Conservation (phyloP, 148 eudicot species). For the Bassia scoparia region DNA sequence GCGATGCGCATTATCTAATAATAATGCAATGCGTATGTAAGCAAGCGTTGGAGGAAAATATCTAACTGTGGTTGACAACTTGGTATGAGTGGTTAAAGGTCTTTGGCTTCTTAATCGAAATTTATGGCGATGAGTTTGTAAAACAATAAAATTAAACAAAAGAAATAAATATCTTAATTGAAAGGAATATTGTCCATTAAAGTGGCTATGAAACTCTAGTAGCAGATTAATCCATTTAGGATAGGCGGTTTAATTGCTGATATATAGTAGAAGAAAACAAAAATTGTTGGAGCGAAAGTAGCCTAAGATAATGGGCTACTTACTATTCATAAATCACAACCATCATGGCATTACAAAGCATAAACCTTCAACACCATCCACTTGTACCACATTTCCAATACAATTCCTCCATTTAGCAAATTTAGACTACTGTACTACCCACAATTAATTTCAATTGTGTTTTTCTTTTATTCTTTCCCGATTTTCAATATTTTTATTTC, state of each 20-base stretch:
- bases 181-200: no score
- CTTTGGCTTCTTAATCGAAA: no score
- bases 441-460: not conserved
- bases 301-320: slow-evolving; percentile 39
- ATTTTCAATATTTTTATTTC: no score
- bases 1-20: not conserved
- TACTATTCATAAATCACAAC: slow-evolving; percentile 17
- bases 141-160: no score
- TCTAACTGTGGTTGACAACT: no score
- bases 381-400: slow-evolving; percentile 24
- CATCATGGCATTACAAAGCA: not conserved
- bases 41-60: slow-evolving; percentile 23
- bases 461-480: not conserved
- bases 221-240: no score
- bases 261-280: no score
- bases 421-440: not conserved
- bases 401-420: not conserved
- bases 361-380: slow-evolving; percentile 15
- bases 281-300: slow-evolving; percentile 23
- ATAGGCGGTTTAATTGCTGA: no score
- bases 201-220: no score
- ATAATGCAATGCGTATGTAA: slow-evolving; percentile 1
- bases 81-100: no score
- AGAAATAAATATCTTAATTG: no score
- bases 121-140: no score